phyloP scores from a whole-genome alignment of 2,329 filamentous ascomycete species.

The Ceratocystiopsis minuta region DNA sequence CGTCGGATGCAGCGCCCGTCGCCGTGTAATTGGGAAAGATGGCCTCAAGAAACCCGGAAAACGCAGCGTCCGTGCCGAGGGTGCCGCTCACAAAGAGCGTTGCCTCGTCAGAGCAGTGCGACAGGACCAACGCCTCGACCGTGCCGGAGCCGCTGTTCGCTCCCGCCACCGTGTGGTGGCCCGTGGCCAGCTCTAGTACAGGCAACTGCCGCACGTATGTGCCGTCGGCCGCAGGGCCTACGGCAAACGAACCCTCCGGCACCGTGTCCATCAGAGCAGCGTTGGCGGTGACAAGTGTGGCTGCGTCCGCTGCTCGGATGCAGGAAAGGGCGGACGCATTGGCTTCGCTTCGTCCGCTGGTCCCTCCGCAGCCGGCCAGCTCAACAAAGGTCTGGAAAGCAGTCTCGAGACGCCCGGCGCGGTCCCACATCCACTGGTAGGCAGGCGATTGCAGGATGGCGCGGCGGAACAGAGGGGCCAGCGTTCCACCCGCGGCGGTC shows the following conservation, averaged over 20 bases:
- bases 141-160: constrained; percentile 8
- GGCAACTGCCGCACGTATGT: constrained; percentile 16
- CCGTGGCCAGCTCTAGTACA: constrained; percentile 13
- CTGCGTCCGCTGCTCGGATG: constrained; percentile 12
- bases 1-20: no score
- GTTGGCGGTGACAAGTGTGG: constrained; percentile 13
- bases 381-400: constrained; percentile 16
- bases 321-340: constrained; percentile 9
- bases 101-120: constrained; percentile 16
- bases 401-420: constrained; percentile 13
- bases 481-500: constrained; percentile 23
- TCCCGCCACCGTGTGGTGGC: constrained; percentile 5
- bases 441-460: constrained; percentile 19
- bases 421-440: constrained; percentile 19
- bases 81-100: constrained; percentile 14
- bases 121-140: constrained; percentile 14
- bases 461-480: constrained; percentile 23
- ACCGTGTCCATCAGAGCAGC: constrained; percentile 12
- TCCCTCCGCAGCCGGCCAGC: constrained; percentile 15
- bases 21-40: constrained; percentile 17
- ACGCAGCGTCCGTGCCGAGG: constrained; percentile 15
- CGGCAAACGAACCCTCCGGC: constrained; percentile 14
- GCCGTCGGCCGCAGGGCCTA: constrained; percentile 17
- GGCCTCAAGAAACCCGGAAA: constrained; percentile 14
- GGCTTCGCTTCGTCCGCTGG: not conserved